Evolutionary conservation across 2,329 filamentous ascomycete genomes (phyloP), one percentile per base, ranked within the genome.

Genomic region (Sarocladium kiliense): DNA sequence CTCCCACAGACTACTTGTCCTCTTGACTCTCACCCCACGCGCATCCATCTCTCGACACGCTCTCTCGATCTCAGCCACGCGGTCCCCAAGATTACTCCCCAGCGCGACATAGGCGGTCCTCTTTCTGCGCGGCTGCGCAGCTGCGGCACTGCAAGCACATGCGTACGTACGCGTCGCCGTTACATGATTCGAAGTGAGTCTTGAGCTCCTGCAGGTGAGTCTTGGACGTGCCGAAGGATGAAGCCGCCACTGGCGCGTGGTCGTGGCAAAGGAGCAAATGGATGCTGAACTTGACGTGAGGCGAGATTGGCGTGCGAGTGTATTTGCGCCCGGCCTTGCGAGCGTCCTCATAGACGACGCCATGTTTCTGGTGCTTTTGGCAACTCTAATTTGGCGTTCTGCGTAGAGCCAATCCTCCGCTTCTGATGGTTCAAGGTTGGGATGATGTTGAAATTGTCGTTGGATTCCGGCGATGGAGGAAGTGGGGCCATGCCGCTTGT

Each of bases 1-100:
- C 74, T 97, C 91, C 81, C 94, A 99, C 2, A 99, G 77, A 58
- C 85, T 87, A 69, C 93, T 97, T 0, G 93, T 96, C 63, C 86
- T 80, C 64, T 84, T 79, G 37, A 99, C 81, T 54, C 73, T 82
- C 66, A 97, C 90, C 32, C 84, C 85, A 21, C 82, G 77, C 44
- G 77, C 74, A 59, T 89, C 84, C 84, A 99, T 91, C 66, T 88
- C 82, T 44, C 77, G 77, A 68, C 91, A 92, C 0, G 94, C 93
- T 63, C 80, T 78, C 69, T 97, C 91, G 60, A 99, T 95, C 81
- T 87, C 88, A 41, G 78, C 81, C 53, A 96, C 80, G 41, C 92
- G 86, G 67, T 97, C 86, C 3, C 92, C 93, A 53, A 97, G 72
- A 69, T 99, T 99, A 73, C 92, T 96, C 1, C 94, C 94, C 6